Evolutionary conservation across 371 early-diverging fungal genomes (phyloP), one percentile per base, ranked within the genome.

Genomic region (Phascolomyces articulosus): DNA sequence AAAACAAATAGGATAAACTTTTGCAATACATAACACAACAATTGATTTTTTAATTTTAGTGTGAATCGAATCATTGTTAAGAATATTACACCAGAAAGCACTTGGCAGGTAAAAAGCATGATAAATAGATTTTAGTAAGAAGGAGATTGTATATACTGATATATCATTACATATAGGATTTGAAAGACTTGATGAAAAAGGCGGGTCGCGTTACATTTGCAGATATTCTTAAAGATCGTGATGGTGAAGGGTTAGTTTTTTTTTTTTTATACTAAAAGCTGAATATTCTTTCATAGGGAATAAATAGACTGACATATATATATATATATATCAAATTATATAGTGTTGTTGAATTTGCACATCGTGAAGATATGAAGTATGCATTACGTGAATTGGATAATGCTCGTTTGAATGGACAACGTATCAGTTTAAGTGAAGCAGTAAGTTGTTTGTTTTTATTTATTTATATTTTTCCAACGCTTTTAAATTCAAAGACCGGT

Each of bases 171-270:
- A 23, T 59, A 10, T 29, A 97, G 96, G 96, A 94, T 82, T 85
- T 97, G 78, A 97, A 97, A 82, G 96, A 96, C 77, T 86, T 93
- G 67, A 91, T 95, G 85, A 91, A 94, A 60, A 90, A 91, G 68
- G 96, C 94, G 40, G 96, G 96, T 53, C 94, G 94, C 73, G 96
- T 97, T 20, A 85, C 89, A 38, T 97, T 93, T 83, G 90, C 97
- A 26, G 95, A 96, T 73, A 88, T 93, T 57, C 92, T 90, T 73
- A 89, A 87, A 74, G 85, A 88, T 66, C 83, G 90, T 49, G 87
- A 90, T 47, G 93, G 93, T 26, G 90, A 91, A 75, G 97, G 96
- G 92, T 92, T 79, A 79, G 79, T 29, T 29, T 53, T n/a, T 44
- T 16, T 34, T 34, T 0, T 34, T 34, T 34, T 34, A 2, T 2